Percentiles rank a stretch among this genome's conserved stretches.
Conservation (phyloP, 192 early-diverging fungal genomes). For the Lobosporangium transversale region DNA sequence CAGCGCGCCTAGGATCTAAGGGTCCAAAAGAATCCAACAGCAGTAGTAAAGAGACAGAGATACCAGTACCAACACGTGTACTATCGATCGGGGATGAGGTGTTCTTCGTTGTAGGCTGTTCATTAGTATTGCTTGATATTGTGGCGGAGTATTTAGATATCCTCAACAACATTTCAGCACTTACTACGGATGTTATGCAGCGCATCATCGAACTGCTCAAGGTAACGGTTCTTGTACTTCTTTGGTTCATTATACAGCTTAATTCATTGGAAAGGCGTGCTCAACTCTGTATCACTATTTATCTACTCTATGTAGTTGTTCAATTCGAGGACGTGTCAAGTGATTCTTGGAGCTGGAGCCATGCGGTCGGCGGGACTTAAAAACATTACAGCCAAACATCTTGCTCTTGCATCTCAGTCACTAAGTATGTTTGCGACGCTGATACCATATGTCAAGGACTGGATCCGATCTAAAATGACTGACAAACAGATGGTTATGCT, state of each 20-base stretch:
- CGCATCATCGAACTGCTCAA: slow-evolving; percentile 86
- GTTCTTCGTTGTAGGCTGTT: slow-evolving; percentile 91
- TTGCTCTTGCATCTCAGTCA: slow-evolving; percentile 95
- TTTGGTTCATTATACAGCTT: neutral
- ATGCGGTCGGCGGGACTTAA: slow-evolving; percentile 97
- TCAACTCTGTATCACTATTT: neutral
- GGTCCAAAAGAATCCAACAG: slow-evolving; percentile 14
- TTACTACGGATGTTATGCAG: slow-evolving; percentile 90
- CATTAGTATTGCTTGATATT: slow-evolving; percentile 89
- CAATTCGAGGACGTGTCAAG: slow-evolving; percentile 95
- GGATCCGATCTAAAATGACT: slow-evolving; percentile 76
- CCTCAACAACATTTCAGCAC: slow-evolving; percentile 77
- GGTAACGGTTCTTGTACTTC: slow-evolving; percentile 48
- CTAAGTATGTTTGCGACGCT: slow-evolving; percentile 87
- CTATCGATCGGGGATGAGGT: slow-evolving; percentile 79
- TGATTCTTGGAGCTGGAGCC: slow-evolving; percentile 97
- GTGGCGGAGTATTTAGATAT: slow-evolving; percentile 92
- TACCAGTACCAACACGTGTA: slow-evolving; percentile 61
- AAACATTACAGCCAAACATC: slow-evolving; percentile 96
- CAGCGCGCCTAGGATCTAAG: slow-evolving; percentile 1
- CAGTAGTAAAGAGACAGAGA: slow-evolving; percentile 26
- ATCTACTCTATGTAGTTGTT: slow-evolving; percentile 69
- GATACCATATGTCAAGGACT: slow-evolving; percentile 84
- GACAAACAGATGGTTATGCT: slow-evolving; percentile 84
- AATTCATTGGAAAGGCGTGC: neutral